Evolutionary conservation across 2,329 filamentous ascomycete genomes (phyloP).

Genomic region (Fusarium algeriense): DNA sequence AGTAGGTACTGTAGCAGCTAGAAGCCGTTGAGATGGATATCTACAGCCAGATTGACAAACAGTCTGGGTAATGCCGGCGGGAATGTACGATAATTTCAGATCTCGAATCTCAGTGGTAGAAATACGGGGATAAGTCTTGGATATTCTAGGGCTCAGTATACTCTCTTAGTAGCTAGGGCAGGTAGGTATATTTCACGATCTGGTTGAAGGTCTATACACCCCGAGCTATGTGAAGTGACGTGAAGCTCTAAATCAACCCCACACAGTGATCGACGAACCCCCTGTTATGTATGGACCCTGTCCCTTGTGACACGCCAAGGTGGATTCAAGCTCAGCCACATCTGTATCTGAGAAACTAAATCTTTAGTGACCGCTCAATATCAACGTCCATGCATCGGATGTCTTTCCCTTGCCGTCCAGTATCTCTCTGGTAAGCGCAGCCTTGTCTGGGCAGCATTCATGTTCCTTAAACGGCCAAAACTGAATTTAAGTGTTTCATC

Average conservation of each 20-base stretch:
- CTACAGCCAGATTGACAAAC: background rate
- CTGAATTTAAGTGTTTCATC: background rate
- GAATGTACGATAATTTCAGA: too few relatives aligned
- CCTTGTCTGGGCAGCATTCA: constrained; percentile 2
- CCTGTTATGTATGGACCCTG: background rate
- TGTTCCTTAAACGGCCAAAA: background rate
- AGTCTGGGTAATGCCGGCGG: background rate
- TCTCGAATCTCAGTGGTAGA: too few relatives aligned
- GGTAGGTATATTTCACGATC: too few relatives aligned
- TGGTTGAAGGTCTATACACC: too few relatives aligned
- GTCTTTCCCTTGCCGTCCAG: background rate
- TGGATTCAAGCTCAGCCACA: constrained; percentile 30
- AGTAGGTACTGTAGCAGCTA: background rate
- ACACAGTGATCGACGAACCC: constrained; percentile 4
- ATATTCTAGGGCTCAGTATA: too few relatives aligned
- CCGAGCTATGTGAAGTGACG: background rate
- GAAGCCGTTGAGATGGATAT: background rate
- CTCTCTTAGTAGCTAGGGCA: too few relatives aligned
- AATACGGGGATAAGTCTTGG: too few relatives aligned
- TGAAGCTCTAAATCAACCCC: background rate
- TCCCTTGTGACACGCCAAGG: background rate
- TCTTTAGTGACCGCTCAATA: constrained; percentile 1
- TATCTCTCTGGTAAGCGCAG: background rate
- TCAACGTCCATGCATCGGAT: background rate
- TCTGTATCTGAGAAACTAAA: constrained; percentile 16